Evolutionary conservation across 129 eudicot genomes (phyloP).

Genomic region (Silybum marianum): DNA sequence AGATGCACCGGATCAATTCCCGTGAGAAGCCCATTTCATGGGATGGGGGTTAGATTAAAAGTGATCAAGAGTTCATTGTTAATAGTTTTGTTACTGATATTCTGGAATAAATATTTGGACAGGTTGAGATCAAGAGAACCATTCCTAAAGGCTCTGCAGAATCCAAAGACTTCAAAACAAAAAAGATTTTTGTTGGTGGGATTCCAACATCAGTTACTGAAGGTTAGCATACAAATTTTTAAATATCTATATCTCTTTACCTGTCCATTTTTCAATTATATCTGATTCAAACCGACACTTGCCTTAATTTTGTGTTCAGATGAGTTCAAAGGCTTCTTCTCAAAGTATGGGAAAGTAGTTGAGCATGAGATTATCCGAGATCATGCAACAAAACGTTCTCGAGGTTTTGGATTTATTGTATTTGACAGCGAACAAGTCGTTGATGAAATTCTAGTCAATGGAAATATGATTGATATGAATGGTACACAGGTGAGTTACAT

Average conservation of each 20-base stretch:
- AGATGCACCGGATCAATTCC: too few species aligned
- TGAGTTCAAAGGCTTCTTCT: slow-evolving; percentile 78
- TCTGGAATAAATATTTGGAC: slow-evolving; percentile 7
- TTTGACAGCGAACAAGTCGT: slow-evolving; percentile 84
- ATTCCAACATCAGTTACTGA: slow-evolving; percentile 77
- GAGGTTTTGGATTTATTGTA: slow-evolving; percentile 94
- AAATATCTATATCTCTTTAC: background rate
- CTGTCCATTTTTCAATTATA: background rate
- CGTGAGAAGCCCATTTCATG: too few species aligned
- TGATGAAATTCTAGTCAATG: slow-evolving; percentile 71
- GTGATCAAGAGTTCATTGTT: background rate
- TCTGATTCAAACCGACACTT: background rate
- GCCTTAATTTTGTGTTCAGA: slow-evolving; percentile 34
- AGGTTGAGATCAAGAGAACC: slow-evolving; percentile 98
- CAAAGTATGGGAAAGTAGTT: slow-evolving; percentile 76
- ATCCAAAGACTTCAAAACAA: slow-evolving; percentile 85
- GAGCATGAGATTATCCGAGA: slow-evolving; percentile 95
- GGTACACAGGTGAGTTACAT: slow-evolving; percentile 75
- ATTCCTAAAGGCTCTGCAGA: slow-evolving; percentile 91
- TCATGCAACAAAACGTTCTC: slow-evolving; percentile 85
- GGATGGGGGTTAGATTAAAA: too few species aligned
- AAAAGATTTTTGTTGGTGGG: slow-evolving; percentile 95
- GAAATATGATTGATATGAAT: slow-evolving; percentile 83
- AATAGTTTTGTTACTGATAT: background rate
- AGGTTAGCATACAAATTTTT: slow-evolving; percentile 46